Evolutionary conservation across 1,284 basidiomycete species (phyloP), one percentile per base, ranked within the genome.

Genomic region (Wolfiporia cocos): DNA sequence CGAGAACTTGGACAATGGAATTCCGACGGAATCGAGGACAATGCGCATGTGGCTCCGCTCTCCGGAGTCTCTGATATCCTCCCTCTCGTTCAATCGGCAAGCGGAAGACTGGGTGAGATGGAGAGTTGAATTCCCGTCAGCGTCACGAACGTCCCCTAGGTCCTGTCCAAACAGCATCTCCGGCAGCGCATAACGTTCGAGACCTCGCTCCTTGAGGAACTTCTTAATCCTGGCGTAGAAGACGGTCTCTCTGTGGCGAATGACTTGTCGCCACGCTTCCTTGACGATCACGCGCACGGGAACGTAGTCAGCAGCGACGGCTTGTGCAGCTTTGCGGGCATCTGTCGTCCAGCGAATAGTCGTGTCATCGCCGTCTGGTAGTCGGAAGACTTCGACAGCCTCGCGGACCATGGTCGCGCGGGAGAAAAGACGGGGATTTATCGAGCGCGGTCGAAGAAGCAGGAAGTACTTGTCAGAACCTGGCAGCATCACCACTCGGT

Each of bases 1-100:
- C 9, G 9, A 9, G 21, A 36, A 36, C 12, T 17, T 15, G 10
- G 9, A 17, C 11, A 36, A 11, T 7, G 34, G 34, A 6, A 7
- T n/a, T 12, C 34, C 34, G 9, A 36, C 34, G 19, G 34, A 9
- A 12, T 11, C 5, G 17, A 36, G 12, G 6, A 36, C 34, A 20
- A 36, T 11, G 19, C 34, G 34, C 19, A 36, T 36, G 12, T 36
- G 34, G 21, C 34, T 20, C 5, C 34, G 34, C 19, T 36, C 34
- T 7, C 21, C 34, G 18, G 11, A 5, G 9, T 23, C 34, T 12
- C 12, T 9, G 19, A n/a, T n/a, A n/a, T n/a, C n/a, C n/a, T n/a
- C n/a, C n/a, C 11, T 17, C 34, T 18, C 34, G 19, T 12, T 23
- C 9, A 12, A 7, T 10, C 31, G 31, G 18, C 18, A 17, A 10